A percentile compares a stretch with the other conserved stretches of the same genome.
Evolutionary conservation across 176 grass and related monocot genomes (phyloP).

Genomic region (Oryza rufipogon): DNA sequence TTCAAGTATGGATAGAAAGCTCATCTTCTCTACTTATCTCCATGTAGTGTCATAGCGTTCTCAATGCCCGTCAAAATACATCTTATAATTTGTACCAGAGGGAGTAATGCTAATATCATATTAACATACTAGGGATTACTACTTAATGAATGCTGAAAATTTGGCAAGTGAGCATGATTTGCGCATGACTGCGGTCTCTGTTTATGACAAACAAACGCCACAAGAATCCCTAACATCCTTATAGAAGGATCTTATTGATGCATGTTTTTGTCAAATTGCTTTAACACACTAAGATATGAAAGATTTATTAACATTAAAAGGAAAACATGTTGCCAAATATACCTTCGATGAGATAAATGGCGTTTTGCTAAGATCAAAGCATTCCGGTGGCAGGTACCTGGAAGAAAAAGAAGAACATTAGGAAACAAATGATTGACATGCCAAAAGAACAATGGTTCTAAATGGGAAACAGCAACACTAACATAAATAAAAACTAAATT

Average conservation of each 20-base stretch:
- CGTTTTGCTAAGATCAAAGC: conserved; percentile 95
- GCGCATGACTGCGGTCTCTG: not conserved
- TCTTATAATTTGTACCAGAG: not conserved
- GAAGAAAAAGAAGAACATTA: conserved; percentile 30
- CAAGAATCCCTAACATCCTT: conserved; percentile 8
- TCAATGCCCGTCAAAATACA: not conserved
- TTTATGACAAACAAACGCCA: not conserved
- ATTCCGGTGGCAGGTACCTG: conserved; percentile 99
- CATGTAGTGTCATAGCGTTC: not conserved
- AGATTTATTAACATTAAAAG: conserved; percentile 14
- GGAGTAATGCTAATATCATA: not conserved
- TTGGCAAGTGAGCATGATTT: conserved; percentile 27
- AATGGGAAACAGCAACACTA: not conserved
- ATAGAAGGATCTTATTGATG: not conserved
- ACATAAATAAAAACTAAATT: conserved; percentile 16
- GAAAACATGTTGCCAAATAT: conserved; percentile 36
- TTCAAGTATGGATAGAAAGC: not conserved
- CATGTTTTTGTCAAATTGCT: not conserved
- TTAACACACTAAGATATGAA: not conserved
- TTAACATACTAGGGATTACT: not conserved
- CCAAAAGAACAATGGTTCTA: conserved; percentile 19
- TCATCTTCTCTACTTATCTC: not conserved
- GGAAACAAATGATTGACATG: not conserved
- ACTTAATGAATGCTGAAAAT: not conserved
- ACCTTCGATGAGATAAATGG: conserved; percentile 99